Evolutionary conservation across 2,329 filamentous ascomycete species (phyloP).

Genomic region (Pyricularia pennisetigena): DNA sequence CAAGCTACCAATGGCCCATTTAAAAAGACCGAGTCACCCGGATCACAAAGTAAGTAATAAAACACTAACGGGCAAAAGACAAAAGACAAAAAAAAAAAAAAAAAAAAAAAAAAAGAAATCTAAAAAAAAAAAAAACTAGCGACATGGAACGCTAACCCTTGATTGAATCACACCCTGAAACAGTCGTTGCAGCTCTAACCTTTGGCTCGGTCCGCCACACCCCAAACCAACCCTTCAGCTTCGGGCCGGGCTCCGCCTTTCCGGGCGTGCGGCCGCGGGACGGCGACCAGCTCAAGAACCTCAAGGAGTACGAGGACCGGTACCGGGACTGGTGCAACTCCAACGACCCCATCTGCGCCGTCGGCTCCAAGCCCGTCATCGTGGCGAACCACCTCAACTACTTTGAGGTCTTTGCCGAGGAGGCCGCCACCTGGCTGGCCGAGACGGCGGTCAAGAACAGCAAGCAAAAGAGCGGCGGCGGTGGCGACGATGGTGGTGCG

Average conservation of each 20-base stretch:
- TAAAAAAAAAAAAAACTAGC: background rate
- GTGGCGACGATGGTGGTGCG: background rate
- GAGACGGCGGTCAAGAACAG: background rate
- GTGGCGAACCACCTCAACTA: conserved; percentile 22
- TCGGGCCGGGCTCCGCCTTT: conserved; percentile 15
- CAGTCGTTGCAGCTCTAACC: conserved; percentile 22
- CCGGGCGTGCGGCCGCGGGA: conserved; percentile 20
- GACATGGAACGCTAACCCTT: background rate
- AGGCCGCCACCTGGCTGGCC: conserved; percentile 11
- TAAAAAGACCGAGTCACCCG: background rate
- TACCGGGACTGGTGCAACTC: conserved; percentile 24
- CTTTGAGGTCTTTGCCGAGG: conserved; percentile 20
- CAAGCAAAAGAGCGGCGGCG: background rate
- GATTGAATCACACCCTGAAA: background rate
- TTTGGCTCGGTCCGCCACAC: conserved; percentile 25
- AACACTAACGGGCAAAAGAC: background rate
- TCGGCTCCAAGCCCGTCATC: conserved; percentile 11
- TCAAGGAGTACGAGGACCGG: conserved; percentile 16
- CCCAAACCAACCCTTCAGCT: conserved; percentile 22
- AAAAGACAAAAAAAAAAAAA: too few species aligned
- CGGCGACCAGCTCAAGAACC: conserved; percentile 16
- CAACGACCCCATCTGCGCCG: conserved; percentile 28
- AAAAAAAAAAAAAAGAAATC: too few species aligned
- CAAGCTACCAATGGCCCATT: background rate
- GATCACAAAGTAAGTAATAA: background rate